A percentile compares a stretch with the other conserved stretches of the same genome.
Evolutionary conservation across 805 yeast genomes (phyloP).

Genomic region (Blastobotrys chiropterorum): DNA sequence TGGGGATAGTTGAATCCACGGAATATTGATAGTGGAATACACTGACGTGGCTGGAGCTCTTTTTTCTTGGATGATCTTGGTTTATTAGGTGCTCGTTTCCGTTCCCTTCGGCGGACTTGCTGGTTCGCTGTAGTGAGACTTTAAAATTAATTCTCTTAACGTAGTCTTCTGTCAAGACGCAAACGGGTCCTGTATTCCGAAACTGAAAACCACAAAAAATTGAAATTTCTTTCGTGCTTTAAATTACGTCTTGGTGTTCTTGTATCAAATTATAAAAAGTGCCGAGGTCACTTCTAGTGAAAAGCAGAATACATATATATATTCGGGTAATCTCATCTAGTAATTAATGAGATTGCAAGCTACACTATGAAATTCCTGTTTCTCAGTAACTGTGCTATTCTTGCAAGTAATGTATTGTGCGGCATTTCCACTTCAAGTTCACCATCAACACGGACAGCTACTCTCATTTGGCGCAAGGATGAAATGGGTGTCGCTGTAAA

Average conservation of each 20-base stretch:
- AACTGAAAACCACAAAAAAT: background rate
- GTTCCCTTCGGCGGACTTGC: too few species aligned
- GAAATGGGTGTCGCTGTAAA: background rate
- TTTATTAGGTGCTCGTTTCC: too few species aligned
- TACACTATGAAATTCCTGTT: background rate
- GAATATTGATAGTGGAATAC: background rate
- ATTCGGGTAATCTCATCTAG: too few species aligned
- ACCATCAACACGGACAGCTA: background rate
- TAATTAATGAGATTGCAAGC: background rate
- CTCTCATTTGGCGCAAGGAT: too few species aligned
- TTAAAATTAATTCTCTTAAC: too few species aligned
- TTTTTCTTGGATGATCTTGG: background rate
- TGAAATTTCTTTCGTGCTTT: background rate
- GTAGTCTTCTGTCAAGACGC: too few species aligned
- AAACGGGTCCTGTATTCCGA: too few species aligned
- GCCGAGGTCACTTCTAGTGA: background rate
- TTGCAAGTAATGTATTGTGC: background rate
- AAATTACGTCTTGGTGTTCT: background rate
- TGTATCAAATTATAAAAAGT: background rate
- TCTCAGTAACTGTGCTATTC: background rate
- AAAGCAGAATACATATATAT: background rate
- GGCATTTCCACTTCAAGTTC: background rate
- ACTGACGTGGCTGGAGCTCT: background rate
- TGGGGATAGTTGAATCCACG: too few species aligned
- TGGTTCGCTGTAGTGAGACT: background rate